Evolutionary conservation across 768 basidiomycete genomes (phyloP), one percentile per base, ranked within the genome.

Genomic region (Mycena amicta): DNA sequence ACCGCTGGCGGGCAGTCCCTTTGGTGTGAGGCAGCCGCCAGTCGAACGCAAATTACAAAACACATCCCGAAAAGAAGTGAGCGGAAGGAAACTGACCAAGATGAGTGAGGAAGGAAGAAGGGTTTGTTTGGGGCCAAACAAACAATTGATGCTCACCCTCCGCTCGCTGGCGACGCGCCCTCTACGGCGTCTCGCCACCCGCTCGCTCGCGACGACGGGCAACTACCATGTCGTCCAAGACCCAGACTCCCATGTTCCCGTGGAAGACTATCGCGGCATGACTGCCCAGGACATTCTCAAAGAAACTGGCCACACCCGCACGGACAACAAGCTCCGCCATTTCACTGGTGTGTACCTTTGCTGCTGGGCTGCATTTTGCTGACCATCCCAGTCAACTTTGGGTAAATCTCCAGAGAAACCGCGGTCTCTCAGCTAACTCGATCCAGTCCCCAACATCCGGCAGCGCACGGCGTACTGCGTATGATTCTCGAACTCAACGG

Each of bases 401-500:
- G 92, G 89, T 78, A 84, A 80, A 87, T 84, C 20, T 61, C 57
- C n/a, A 18, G 31, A 58, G 8, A 60, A 18, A 55, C 25, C 15
- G 12, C 8, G 25, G n/a, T 11, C 23, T 33, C 18, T 26, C 53
- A n/a, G 47, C 40, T 45, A 61, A 13, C 31, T 18, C 51, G 60
- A 57, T 22, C 25, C 65, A 90, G 93, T 61, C 96, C 96, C 53
- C 96, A 99, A 72, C 96, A 99, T 79, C 96, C 96, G 55, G 97
- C 97, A 54, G 97, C 97, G 16, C 97, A 99, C 73, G 97, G 97
- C 70, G 97, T 99, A 74, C 83, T 99, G 39, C 90, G 97, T 57
- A 84, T 99, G 80, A 99, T 99, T 71, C 77, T 99, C 53, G 97
- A 99, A 74, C 77, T 99, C 66, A 98, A 98, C 69, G 96, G 96